Conservation (phyloP, 176 grass and related monocot species). For the Lolium multiflorum region DNA sequence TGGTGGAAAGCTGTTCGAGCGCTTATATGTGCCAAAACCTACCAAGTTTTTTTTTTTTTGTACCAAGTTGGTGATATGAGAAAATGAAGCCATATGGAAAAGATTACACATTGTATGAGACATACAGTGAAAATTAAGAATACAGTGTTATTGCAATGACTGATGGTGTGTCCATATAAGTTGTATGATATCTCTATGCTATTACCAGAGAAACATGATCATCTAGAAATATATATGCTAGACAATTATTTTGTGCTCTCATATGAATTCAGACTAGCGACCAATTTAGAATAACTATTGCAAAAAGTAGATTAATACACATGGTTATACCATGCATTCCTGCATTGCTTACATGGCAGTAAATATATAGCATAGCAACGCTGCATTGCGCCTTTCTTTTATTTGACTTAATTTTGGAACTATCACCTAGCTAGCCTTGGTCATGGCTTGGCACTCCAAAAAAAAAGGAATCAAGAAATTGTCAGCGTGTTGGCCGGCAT, state of each 20-base stretch:
- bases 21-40: background rate
- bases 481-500: background rate
- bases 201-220: too few relatives aligned
- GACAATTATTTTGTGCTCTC: background rate
- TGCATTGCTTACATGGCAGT: background rate
- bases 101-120: too few relatives aligned
- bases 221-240: background rate
- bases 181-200: too few relatives aligned
- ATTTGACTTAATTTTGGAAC: slow-evolving; percentile 7
- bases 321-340: background rate
- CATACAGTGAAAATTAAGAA: too few relatives aligned
- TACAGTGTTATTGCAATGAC: too few relatives aligned
- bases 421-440: background rate
- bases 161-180: too few relatives aligned
- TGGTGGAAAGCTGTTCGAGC: background rate
- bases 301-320: background rate
- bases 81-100: background rate
- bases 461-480: background rate
- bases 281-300: background rate
- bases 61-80: slow-evolving; percentile 3
- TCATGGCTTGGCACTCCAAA: background rate
- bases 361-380: background rate
- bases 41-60: too few relatives aligned
- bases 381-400: background rate
- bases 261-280: background rate